Conservation (phyloP, 1,284 basidiomycete genomes). For the Naganishia sp. region DNA sequence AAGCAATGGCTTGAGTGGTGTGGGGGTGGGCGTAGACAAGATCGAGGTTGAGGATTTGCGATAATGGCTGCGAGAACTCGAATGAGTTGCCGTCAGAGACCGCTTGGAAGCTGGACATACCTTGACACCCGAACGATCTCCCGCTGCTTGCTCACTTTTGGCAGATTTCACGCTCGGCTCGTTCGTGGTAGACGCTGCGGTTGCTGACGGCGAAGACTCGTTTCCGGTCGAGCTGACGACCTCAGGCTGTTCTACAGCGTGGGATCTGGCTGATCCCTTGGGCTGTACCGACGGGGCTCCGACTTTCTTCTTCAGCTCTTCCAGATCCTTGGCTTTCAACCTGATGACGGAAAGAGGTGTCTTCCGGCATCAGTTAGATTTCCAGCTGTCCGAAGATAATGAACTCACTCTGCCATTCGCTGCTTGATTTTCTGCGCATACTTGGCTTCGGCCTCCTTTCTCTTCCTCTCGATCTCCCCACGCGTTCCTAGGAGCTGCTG, state of each 20-base stretch:
- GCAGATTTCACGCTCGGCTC: slow-evolving; percentile 45
- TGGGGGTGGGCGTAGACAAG: slow-evolving; percentile 70
- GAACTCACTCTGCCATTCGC: slow-evolving; percentile 49
- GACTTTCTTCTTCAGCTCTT: slow-evolving; percentile 51
- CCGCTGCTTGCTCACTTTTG: slow-evolving; percentile 41
- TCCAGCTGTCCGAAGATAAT: not conserved
- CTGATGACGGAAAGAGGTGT: slow-evolving; percentile 21
- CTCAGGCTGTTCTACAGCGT: slow-evolving; percentile 20
- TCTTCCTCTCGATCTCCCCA: slow-evolving; percentile 50
- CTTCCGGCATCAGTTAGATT: not conserved
- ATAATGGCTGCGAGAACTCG: slow-evolving; percentile 64
- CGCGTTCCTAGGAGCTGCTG: slow-evolving; percentile 36
- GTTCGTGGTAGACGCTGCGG: too few relatives aligned
- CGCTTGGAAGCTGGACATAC: slow-evolving; percentile 36
- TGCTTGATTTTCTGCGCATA: slow-evolving; percentile 52
- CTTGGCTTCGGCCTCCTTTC: slow-evolving; percentile 50
- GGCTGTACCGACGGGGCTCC: not conserved
- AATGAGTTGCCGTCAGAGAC: not conserved
- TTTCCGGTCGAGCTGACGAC: slow-evolving; percentile 60
- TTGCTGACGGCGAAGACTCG: slow-evolving; percentile 33
- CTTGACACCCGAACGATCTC: slow-evolving; percentile 52
- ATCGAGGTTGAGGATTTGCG: slow-evolving; percentile 73
- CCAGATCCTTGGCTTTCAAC: slow-evolving; percentile 37
- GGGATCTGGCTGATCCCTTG: slow-evolving; percentile 12
- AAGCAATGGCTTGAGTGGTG: slow-evolving; percentile 68